A percentile compares a stretch with the other conserved stretches of the same genome.
Conservation (phyloP, 2,329 filamentous ascomycete species). For the Whalleya microplaca region DNA sequence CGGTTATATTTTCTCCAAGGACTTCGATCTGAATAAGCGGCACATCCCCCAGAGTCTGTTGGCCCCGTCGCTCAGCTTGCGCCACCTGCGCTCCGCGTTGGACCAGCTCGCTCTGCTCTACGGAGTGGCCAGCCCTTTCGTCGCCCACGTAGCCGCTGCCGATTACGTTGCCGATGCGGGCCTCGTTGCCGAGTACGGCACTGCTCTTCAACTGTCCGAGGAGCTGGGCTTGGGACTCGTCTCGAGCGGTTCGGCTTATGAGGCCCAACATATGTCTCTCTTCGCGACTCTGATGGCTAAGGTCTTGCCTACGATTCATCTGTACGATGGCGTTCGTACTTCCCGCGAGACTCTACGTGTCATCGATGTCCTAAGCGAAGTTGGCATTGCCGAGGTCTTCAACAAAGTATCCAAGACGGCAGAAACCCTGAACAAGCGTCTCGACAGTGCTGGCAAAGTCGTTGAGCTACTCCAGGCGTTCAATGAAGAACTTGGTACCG, state of each 20-base stretch:
- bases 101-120: constrained; percentile 94
- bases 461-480: constrained; percentile 71
- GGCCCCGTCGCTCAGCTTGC: constrained; percentile 81
- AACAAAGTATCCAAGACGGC: constrained; percentile 64
- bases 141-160: constrained; percentile 87
- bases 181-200: constrained; percentile 85
- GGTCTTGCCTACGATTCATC: constrained; percentile 80
- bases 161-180: constrained; percentile 75
- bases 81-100: constrained; percentile 78
- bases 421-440: constrained; percentile 66
- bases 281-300: constrained; percentile 81
- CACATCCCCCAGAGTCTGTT: constrained; percentile 90
- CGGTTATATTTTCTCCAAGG: constrained; percentile 96
- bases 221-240: constrained; percentile 89
- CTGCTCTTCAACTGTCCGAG: constrained; percentile 79
- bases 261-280: constrained; percentile 94
- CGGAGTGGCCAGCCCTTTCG: constrained; percentile 87
- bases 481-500: constrained; percentile 90
- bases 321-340: constrained; percentile 85
- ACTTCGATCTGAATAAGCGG: constrained; percentile 90
- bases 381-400: constrained; percentile 70
- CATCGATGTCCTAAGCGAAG: constrained; percentile 78
- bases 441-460: constrained; percentile 72
- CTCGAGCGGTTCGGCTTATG: constrained; percentile 82
- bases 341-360: constrained; percentile 82